Evolutionary conservation across 805 yeast species (phyloP).

Genomic region (Candida maltosa): DNA sequence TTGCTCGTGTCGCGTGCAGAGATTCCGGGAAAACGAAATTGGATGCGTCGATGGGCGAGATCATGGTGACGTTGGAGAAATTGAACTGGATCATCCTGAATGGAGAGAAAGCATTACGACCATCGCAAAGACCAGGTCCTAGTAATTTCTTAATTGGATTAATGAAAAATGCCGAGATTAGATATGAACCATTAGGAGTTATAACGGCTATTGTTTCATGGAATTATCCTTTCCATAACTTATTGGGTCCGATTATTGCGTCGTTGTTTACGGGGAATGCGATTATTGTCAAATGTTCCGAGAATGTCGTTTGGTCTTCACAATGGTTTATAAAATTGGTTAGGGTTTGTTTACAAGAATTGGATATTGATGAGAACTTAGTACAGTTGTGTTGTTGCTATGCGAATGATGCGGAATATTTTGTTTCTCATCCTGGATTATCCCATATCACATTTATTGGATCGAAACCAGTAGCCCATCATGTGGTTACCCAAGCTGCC

Average conservation of each 20-base stretch:
- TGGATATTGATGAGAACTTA: constrained; percentile 75
- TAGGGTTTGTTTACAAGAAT: constrained; percentile 64
- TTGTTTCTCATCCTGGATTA: constrained; percentile 79
- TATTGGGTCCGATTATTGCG: constrained; percentile 90
- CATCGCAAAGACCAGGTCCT: constrained; percentile 83
- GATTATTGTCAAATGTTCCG: constrained; percentile 89
- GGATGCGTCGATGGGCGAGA: constrained; percentile 96
- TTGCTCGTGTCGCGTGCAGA: constrained; percentile 91
- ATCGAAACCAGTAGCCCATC: constrained; percentile 90
- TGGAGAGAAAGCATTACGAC: constrained; percentile 69
- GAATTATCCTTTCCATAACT: constrained; percentile 96
- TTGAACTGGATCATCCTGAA: constrained; percentile 83
- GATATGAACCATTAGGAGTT: constrained; percentile 89
- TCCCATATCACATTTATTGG: constrained; percentile 94
- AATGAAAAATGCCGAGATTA: constrained; percentile 88
- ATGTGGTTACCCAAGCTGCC: constrained; percentile 80
- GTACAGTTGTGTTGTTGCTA: constrained; percentile 87
- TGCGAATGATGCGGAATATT: constrained; percentile 84
- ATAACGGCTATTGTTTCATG: constrained; percentile 91
- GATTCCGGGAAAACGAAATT: constrained; percentile 95
- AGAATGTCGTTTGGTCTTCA: constrained; percentile 94
- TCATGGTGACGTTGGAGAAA: constrained; percentile 91
- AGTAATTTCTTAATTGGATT: constrained; percentile 73
- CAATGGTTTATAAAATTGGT: constrained; percentile 71
- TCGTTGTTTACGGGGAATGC: constrained; percentile 89